Evolutionary conservation across 306 rosid species (phyloP), one percentile per base, ranked within the genome.

Genomic region (Luffa aegyptiaca): DNA sequence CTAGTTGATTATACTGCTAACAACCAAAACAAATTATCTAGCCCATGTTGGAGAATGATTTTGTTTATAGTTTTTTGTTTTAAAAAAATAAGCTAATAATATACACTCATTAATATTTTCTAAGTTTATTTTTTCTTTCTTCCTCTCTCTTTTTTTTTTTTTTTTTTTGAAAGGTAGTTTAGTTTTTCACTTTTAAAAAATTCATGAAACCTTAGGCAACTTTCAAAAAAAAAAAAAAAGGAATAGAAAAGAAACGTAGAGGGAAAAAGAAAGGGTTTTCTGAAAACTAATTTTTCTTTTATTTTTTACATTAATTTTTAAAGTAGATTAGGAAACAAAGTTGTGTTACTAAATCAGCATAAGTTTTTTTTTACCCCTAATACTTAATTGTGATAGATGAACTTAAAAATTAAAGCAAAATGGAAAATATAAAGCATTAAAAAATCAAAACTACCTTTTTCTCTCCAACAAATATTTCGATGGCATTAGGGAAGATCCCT

Each of bases 401-500:
- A 81, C 84, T 78, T 78, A 42, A 62, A 72, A 36, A 77, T 39
- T 61, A 70, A 70, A 77, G 74, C 16, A 78, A 39, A 55, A 37
- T 41, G 10, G 46, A 52, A 9, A 68, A 58, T 20, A 21, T 21
- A 80, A 49, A 14, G 58, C 42, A 49, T 20, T 37, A 73, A 52
- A 79, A 20, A 68, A 75, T 58, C 76, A 79, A 41, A 84, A 72
- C 64, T 65, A 91, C 99, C 99, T 93, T 96, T 85, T 59, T 93
- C 84, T 84, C 69, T 65, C 91, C 96, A 31, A 86, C 86, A 73
- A 81, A 69, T 78, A 96, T 91, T 85, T 96, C 99, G 53, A 96
- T 90, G 87, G 99, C 99, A 90, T 93, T 96, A 72, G 92, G 99
- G 81, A 96, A 91, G 76, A 96, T 83, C 79, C 99, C 99, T 26